Base-by-base conservation (phyloP, 192 early-diverging fungal species). In the Rhizoclosmatium globosum region DNA sequence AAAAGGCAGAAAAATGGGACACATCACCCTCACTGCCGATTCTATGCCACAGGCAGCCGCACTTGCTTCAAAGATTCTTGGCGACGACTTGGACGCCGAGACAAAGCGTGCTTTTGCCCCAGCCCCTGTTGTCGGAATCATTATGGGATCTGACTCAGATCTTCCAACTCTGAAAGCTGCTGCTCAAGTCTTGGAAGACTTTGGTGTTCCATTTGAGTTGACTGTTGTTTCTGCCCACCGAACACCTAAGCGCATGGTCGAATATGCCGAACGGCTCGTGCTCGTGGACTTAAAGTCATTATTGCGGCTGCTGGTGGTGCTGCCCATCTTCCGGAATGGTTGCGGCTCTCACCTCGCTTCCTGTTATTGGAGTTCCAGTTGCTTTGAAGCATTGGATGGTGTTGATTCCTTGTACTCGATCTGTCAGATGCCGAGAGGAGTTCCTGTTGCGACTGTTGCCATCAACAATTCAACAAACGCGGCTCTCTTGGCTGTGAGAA, bases 251-350 rank as follows among this genome's bases (percentile, higher is more conserved):
- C 89, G 96, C 53, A 95, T 99, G 95, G 89, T 96, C 58, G 91
- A 97, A 60, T 99, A 96, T 83, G 97, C 97, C 3, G 86, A 92
- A 83, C 89, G 59, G 98, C 98, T 4, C 92, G 93, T 70, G 88
- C 89, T 80, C 91, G 98, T 68, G 98, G 98, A 2, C 77, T 99
- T 21, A 96, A 97, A 83, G 96, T 94, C 19, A 98, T 99, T 69
- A 98, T 99, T 85, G 98, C 98, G 11, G 98, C 94, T 42, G 98
- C 98, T 47, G 98, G 98, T 39, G 98, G 98, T 58, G 98, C 98
- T 6, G 98, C 98, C 17, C 97, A 98, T 86, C 87, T 99, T 64
- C 98, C 98, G 98, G 98, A 38, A 99, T 99, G 98, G 97, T 99
- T 4, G 98, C 98, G 38, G 96, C 96, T 39, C 87, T 98, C 77